Base-by-base conservation (phyloP, 495 filamentous ascomycete genomes). In the Physcia stellaris region DNA sequence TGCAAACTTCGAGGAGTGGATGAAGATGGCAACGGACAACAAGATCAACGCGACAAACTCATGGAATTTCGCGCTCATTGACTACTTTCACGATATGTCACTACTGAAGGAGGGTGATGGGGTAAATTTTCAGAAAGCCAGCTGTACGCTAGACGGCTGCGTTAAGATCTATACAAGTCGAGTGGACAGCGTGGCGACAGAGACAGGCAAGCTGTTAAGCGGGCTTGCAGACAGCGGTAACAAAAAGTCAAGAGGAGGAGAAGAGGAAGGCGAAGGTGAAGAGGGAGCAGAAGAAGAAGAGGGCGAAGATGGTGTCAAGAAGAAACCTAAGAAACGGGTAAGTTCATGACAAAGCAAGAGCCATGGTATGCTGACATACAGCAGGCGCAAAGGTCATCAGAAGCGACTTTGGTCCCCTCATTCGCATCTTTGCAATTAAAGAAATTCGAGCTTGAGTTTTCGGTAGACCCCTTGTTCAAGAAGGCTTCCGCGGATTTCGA, bases 21-120 rank as follows among this genome's bases (percentile, higher is more conserved):
- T 99, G 92, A 99, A 96, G 71, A 87, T 96, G 84, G 92, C 92
- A 7, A 96, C 88, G 17, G 90, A 99, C 64, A 99, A 99, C 67
- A 99, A 99, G 68, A 99, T 99, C 62, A 99, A 96, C 54, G 92
- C 90, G 29, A 77, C 82, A 18, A 99, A 99, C 58, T 95, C 90
- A 13, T 99, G 90, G 90, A 95, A 96, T 52, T 95, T 99, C 59
- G 90, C 90, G 2, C 71, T 99, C 5, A 99, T 99, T 54, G 90
- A 99, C 57, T 99, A 99, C 57, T 99, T 99, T 53, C 87, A 99
- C 51, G 90, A 99, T 51, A 95, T 99, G 92, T 94, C 86, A 4
- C 62, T 99, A 24, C 68, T 99, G 19, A 90, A 88, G 53, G 92
- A 96, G 53, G 90, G 90, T 24, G 87, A 99, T 40, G 78, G 86